Evolutionary conservation across 495 filamentous ascomycete genomes (phyloP).

Genomic region (Articulospora tetracladia): DNA sequence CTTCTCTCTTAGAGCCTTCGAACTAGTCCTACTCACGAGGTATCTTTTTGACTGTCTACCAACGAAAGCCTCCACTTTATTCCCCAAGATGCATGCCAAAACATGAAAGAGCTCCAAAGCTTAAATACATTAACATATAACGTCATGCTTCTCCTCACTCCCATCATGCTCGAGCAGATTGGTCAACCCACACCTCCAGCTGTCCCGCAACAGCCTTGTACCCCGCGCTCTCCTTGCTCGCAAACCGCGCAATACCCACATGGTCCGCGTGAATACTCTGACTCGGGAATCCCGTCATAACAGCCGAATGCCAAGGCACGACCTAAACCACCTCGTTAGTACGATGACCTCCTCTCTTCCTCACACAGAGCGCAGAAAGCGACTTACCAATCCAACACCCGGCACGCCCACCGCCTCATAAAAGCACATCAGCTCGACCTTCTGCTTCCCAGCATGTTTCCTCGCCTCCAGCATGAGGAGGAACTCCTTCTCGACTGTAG

Average conservation of each 20-base stretch:
- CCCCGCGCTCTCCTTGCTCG: slow-evolving; percentile 23
- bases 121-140: no score
- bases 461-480: slow-evolving; percentile 25
- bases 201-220: slow-evolving; percentile 23
- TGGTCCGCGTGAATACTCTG: slow-evolving; percentile 37
- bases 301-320: not conserved
- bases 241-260: slow-evolving; percentile 39
- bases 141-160: no score
- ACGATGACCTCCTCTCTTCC: not conserved
- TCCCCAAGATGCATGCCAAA: no score
- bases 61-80: no score
- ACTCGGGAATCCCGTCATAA: slow-evolving; percentile 23
- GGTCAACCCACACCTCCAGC: slow-evolving; percentile 23
- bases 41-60: no score
- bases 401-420: slow-evolving; percentile 11
- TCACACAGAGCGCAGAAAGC: not conserved
- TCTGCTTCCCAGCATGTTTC: slow-evolving; percentile 9
- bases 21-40: no score
- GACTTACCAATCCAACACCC: slow-evolving; percentile 9
- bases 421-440: slow-evolving; percentile 8
- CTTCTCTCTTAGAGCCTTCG: no score
- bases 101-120: no score
- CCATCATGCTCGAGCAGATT: no score
- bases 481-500: slow-evolving; percentile 33
- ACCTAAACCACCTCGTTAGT: not conserved